These are phyloP conservation scores for Amborella trichopoda DNA, from an alignment of 164 flowering plant species.

Conservation along the genomic window DNA sequence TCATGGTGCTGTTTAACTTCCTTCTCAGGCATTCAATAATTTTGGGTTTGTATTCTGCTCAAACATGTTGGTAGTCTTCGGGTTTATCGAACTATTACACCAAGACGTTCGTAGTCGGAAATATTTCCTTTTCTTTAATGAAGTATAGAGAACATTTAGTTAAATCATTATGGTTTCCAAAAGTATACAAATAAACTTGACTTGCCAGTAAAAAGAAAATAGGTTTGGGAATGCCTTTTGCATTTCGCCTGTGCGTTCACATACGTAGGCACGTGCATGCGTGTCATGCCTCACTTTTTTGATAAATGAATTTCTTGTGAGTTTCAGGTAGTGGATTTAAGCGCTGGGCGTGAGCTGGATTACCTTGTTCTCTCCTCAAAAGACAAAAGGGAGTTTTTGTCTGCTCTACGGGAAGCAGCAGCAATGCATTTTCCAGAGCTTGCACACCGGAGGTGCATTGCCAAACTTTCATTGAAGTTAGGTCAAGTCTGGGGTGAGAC, in stretches of 20 bases:
- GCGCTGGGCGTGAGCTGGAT: constrained; percentile 36
- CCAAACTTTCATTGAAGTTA: constrained; percentile 44
- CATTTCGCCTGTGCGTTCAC: no score
- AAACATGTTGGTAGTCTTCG: no score
- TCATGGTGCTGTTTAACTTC: not conserved
- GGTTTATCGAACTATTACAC: no score
- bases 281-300: not conserved
- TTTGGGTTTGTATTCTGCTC: no score
- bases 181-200: no score
- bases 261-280: not conserved
- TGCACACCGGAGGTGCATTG: constrained; percentile 40
- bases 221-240: no score
- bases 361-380: constrained; percentile 36
- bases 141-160: no score
- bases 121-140: no score
- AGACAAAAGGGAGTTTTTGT: constrained; percentile 40
- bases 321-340: constrained; percentile 53
- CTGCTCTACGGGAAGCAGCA: constrained; percentile 53
- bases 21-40: no score
- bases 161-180: no score
- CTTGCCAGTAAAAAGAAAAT: no score
- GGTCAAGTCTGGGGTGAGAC: constrained; percentile 64
- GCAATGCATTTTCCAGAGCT: constrained; percentile 34
- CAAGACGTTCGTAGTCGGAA: no score
- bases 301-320: not conserved